Evolutionary conservation across 495 filamentous ascomycete species (phyloP).

Genomic region (Penicillium desertorum): DNA sequence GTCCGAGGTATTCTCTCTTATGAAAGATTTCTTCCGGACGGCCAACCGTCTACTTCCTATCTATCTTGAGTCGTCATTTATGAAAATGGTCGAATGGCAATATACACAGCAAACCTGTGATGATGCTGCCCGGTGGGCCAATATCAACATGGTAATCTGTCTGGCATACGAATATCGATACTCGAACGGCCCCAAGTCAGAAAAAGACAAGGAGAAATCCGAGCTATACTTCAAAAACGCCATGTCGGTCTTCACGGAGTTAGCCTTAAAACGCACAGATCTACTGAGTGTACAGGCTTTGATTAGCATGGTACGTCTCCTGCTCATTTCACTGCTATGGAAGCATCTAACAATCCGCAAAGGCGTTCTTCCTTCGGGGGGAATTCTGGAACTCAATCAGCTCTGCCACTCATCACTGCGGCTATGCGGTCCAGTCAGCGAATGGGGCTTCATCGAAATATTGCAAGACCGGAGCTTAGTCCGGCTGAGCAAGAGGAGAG

Average conservation of each 20-base stretch:
- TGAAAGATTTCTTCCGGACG: conserved; percentile 90
- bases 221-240: conserved; percentile 96
- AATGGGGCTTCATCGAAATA: conserved; percentile 92
- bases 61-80: conserved; percentile 93
- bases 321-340: neutral
- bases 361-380: conserved; percentile 92
- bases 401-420: conserved; percentile 84
- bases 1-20: conserved; percentile 72
- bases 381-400: conserved; percentile 88
- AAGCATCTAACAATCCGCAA: conserved; percentile 10
- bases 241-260: conserved; percentile 82
- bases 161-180: conserved; percentile 86
- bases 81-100: conserved; percentile 90
- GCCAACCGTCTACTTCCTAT: conserved; percentile 97
- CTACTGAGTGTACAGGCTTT: conserved; percentile 91
- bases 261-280: conserved; percentile 91
- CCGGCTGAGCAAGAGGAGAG: conserved; percentile 85
- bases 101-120: conserved; percentile 89
- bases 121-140: conserved; percentile 95
- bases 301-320: conserved; percentile 70
- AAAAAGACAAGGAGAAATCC: conserved; percentile 85
- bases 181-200: conserved; percentile 80
- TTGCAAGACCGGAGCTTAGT: conserved; percentile 79
- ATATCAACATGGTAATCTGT: conserved; percentile 86
- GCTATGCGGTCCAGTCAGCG: conserved; percentile 86